These are phyloP conservation scores for Potentilla sterilis DNA, from an alignment of 306 rosid genomes.

Conservation along the genomic window DNA sequence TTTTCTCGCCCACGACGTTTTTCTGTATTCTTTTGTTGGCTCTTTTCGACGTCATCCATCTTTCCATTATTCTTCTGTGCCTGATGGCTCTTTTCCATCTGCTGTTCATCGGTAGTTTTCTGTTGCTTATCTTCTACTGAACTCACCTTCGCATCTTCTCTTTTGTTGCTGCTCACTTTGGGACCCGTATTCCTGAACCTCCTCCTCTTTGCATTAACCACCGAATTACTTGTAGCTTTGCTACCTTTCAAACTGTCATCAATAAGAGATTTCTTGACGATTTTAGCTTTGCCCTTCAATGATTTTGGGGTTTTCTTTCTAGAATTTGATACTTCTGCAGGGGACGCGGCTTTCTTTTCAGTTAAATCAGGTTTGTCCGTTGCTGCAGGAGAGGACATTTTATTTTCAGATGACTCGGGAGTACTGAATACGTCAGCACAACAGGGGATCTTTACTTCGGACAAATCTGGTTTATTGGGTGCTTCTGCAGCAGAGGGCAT, in stretches of 20 bases:
- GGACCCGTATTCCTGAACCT: slow-evolving; percentile 33
- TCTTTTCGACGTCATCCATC: slow-evolving; percentile 24
- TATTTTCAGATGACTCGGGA: slow-evolving; percentile 23
- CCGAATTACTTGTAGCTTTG: slow-evolving; percentile 22
- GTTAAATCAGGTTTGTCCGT: slow-evolving; percentile 33
- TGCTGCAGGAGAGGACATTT: slow-evolving; percentile 23
- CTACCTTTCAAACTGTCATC: slow-evolving; percentile 24
- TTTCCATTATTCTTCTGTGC: slow-evolving; percentile 28
- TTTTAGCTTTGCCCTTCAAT: slow-evolving; percentile 52
- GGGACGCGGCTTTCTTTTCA: slow-evolving; percentile 33
- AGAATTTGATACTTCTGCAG: slow-evolving; percentile 31
- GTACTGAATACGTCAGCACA: slow-evolving; percentile 27
- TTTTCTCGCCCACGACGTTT: slow-evolving; percentile 34
- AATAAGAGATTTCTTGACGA: slow-evolving; percentile 46
- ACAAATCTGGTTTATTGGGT: slow-evolving; percentile 6
- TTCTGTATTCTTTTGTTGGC: slow-evolving; percentile 28
- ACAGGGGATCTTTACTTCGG: slow-evolving; percentile 5
- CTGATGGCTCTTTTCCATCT: slow-evolving; percentile 30
- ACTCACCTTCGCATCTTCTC: slow-evolving; percentile 19
- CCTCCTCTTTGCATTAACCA: slow-evolving; percentile 24
- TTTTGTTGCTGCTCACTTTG: slow-evolving; percentile 29
- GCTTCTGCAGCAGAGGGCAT: slow-evolving; percentile 21
- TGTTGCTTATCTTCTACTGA: slow-evolving; percentile 29
- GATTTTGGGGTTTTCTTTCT: slow-evolving; percentile 37
- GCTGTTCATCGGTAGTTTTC: slow-evolving; percentile 26